Percentiles rank a stretch among this genome's conserved stretches.
phyloP scores from a whole-genome alignment of 768 basidiomycete genomes.

The Lactarius trivialis region DNA sequence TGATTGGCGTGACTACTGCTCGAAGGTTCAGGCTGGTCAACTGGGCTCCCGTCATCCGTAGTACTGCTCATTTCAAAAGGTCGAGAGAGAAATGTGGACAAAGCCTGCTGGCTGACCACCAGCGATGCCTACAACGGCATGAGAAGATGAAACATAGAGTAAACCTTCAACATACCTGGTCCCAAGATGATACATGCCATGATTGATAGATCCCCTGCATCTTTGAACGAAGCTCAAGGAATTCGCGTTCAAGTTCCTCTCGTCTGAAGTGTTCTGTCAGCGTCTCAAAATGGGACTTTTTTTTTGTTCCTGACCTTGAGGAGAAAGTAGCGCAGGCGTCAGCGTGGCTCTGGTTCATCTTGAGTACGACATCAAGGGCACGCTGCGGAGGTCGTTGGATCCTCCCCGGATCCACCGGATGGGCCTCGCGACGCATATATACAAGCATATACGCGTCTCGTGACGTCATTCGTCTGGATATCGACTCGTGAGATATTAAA shows the following conservation, averaged over 20 bases:
- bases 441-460: slow-evolving; percentile 95
- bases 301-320: slow-evolving; percentile 36
- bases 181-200: slow-evolving; percentile 48
- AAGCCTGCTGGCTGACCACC: slow-evolving; percentile 52
- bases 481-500: not conserved
- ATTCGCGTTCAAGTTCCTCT: slow-evolving; percentile 36
- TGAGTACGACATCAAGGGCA: slow-evolving; percentile 47
- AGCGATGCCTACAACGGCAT: slow-evolving; percentile 41
- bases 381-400: slow-evolving; percentile 45
- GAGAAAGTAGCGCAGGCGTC: slow-evolving; percentile 45
- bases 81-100: slow-evolving; percentile 39
- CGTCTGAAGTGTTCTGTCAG: slow-evolving; percentile 33
- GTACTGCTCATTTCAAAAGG: slow-evolving; percentile 7
- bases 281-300: not conserved
- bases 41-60: not conserved
- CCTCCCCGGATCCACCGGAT: not conserved
- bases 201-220: slow-evolving; percentile 54
- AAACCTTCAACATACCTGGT: slow-evolving; percentile 38
- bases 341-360: slow-evolving; percentile 50
- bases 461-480: slow-evolving; percentile 45
- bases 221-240: slow-evolving; percentile 44
- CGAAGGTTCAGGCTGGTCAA: not conserved
- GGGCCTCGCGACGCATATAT: slow-evolving; percentile 46
- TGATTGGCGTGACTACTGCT: not conserved
- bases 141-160: not conserved